Percentiles rank a stretch among this genome's conserved stretches.
Conservation (phyloP, 2,329 filamentous ascomycete genomes). For the Alternaria arborescens region DNA sequence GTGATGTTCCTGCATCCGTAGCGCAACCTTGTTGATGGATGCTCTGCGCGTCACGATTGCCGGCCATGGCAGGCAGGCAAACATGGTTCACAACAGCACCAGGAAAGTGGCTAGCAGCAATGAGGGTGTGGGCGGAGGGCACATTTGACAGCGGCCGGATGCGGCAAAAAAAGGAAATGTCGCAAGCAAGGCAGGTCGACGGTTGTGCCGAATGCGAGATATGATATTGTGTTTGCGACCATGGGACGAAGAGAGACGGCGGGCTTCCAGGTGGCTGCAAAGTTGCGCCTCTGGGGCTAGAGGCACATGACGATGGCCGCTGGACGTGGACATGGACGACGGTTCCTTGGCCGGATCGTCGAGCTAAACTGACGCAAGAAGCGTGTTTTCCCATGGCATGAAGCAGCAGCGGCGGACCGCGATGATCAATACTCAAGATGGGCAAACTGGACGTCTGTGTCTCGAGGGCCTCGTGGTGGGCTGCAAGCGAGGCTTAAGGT, state of each 20-base stretch:
- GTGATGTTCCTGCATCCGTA: slow-evolving; percentile 23
- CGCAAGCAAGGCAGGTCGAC: not conserved
- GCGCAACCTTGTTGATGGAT: slow-evolving; percentile 3
- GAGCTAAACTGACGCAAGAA: slow-evolving; percentile 16
- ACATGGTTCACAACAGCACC: slow-evolving; percentile 2
- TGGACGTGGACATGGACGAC: not conserved
- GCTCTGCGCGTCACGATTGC: slow-evolving; percentile 5
- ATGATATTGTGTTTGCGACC: not conserved
- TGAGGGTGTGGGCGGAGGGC: not conserved
- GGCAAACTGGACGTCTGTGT: slow-evolving; percentile 30
- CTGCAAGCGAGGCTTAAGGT: slow-evolving; percentile 24
- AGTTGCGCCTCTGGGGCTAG: not conserved
- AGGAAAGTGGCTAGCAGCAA: not conserved
- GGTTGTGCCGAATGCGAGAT: not conserved
- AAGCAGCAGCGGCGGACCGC: slow-evolving; percentile 17
- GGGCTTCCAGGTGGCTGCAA: slow-evolving; percentile 6
- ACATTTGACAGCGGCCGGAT: slow-evolving; percentile 13
- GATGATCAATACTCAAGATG: slow-evolving; percentile 23
- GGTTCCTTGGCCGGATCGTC: not conserved
- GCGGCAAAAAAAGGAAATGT: slow-evolving; percentile 2
- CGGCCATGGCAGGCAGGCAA: not conserved
- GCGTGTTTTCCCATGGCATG: slow-evolving; percentile 7
- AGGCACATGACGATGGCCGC: slow-evolving; percentile 10
- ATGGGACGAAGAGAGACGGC: slow-evolving; percentile 6
- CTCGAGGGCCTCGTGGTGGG: slow-evolving; percentile 21